These are phyloP conservation scores for Echinochloa phyllopogon DNA, from an alignment of 176 grass and related monocot species.

Conservation along the genomic window DNA sequence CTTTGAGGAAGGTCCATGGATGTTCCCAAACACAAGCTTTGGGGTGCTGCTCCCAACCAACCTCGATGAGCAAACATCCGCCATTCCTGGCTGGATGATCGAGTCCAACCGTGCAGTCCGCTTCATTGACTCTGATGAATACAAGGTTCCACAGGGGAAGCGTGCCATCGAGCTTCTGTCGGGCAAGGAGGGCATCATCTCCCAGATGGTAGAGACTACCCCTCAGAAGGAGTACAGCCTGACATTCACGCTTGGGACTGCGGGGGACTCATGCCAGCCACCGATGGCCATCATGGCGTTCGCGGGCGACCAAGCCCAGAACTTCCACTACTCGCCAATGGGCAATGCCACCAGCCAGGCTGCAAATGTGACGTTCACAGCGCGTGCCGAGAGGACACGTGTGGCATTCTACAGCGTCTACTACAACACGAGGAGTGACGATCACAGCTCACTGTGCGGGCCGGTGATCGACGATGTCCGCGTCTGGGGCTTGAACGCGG, in stretches of 20 bases:
- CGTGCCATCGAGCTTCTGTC: slow-evolving; percentile 95
- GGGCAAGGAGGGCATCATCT: slow-evolving; percentile 96
- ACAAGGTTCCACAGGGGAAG: slow-evolving; percentile 85
- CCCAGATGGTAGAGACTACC: slow-evolving; percentile 94
- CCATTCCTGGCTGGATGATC: slow-evolving; percentile 86
- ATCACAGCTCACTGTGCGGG: slow-evolving; percentile 80
- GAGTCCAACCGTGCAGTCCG: slow-evolving; percentile 95
- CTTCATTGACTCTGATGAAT: slow-evolving; percentile 79
- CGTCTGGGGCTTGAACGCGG: slow-evolving; percentile 69
- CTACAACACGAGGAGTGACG: slow-evolving; percentile 90
- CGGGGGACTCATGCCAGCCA: slow-evolving; percentile 80
- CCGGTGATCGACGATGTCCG: slow-evolving; percentile 75
- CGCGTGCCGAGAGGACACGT: slow-evolving; percentile 71
- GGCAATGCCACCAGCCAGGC: slow-evolving; percentile 78
- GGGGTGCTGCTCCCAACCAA: slow-evolving; percentile 95
- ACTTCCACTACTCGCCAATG: slow-evolving; percentile 86
- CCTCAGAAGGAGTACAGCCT: slow-evolving; percentile 87
- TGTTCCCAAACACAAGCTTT: slow-evolving; percentile 90
- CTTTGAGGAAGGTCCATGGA: slow-evolving; percentile 98
- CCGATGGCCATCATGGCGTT: slow-evolving; percentile 95
- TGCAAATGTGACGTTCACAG: slow-evolving; percentile 70
- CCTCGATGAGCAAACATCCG: slow-evolving; percentile 82
- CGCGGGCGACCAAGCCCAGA: slow-evolving; percentile 82
- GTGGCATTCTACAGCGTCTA: slow-evolving; percentile 93
- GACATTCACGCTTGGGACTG: slow-evolving; percentile 71